A percentile compares a stretch with the other conserved stretches of the same genome.
These are phyloP conservation scores for Kurtzmaniella quercitrusa DNA, from an alignment of 1,139 yeast genomes.

Conservation along the genomic window DNA sequence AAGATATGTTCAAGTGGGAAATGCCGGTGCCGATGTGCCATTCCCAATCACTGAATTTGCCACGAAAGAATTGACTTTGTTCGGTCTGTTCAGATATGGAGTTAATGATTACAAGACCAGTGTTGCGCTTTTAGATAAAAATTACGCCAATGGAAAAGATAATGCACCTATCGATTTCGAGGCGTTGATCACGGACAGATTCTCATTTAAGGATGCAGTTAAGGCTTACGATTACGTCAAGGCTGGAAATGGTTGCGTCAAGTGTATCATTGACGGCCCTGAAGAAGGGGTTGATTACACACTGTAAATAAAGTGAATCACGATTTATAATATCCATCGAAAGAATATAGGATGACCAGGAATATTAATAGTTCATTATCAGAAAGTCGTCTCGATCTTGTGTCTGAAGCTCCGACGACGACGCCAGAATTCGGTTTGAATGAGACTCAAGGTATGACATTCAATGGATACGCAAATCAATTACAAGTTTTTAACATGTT, in stretches of 20 bases:
- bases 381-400: too few species aligned
- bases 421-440: too few species aligned
- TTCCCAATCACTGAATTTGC: constrained; percentile 76
- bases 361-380: too few species aligned
- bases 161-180: constrained; percentile 40
- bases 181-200: constrained; percentile 73
- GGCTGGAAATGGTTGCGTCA: constrained; percentile 41
- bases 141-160: constrained; percentile 59
- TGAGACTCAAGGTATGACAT: too few species aligned
- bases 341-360: too few species aligned
- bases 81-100: constrained; percentile 80
- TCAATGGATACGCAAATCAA: too few species aligned
- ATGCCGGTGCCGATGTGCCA: constrained; percentile 60
- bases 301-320: too few species aligned
- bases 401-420: too few species aligned
- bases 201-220: constrained; percentile 67
- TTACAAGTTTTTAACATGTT: too few species aligned
- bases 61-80: constrained; percentile 64
- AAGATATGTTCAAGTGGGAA: constrained; percentile 70
- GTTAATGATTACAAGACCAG: constrained; percentile 76
- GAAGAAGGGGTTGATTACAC: constrained; percentile 16
- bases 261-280: constrained; percentile 47
- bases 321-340: too few species aligned
- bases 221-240: constrained; percentile 74
- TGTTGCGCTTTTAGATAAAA: constrained; percentile 58